Base-by-base conservation (phyloP, 257 asterid species). In the Penstemon davidsonii region DNA sequence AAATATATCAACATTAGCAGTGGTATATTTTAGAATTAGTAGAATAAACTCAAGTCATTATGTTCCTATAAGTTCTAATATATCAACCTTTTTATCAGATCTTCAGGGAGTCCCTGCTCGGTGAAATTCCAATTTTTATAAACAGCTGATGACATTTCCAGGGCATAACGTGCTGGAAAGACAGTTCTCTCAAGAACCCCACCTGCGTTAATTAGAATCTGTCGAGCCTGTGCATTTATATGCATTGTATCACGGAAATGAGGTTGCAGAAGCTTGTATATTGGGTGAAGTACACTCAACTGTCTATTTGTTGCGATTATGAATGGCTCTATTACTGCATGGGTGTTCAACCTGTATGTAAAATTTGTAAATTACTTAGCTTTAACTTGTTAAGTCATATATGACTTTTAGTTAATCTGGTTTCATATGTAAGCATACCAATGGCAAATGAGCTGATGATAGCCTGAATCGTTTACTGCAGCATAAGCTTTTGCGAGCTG, bases 321-420 rank as follows among this genome's bases (percentile, higher is more conserved):
- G 61, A 93, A 85, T n/a, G 98, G 98, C 85, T 93, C 98, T 5
- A 93, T 93, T n/a, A 80, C 88, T 3, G 97, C 96, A 76, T 93
- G 98, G 7, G 98, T 93, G 75, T 85, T 79, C 85, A 90, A 78
- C 97, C 98, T 92, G 86, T 73, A 78, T 68, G n/a, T 8, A 38
- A 8, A 52, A 55, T n/a, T 45, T 33, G 5, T 8, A 41, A 36
- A 53, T 45, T 52, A 57, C 38, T 67, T 43, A 59, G 41, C 62
- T 37, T 11, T 3, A 18, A 15, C 55, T 45, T 25, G 55, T 15
- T n/a, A 10, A 13, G 15, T n/a, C 67, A 62, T 55, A 52, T 53
- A 3, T 3, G 12, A 15, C 5, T 36, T 11, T n/a, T 6, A 3
- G 60, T n/a, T 70, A 18, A 3, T 0, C 47, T 39, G 55, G 25